phyloP scores from a whole-genome alignment of 352 stramenopile genomes.

The Globisporangium lucens region DNA sequence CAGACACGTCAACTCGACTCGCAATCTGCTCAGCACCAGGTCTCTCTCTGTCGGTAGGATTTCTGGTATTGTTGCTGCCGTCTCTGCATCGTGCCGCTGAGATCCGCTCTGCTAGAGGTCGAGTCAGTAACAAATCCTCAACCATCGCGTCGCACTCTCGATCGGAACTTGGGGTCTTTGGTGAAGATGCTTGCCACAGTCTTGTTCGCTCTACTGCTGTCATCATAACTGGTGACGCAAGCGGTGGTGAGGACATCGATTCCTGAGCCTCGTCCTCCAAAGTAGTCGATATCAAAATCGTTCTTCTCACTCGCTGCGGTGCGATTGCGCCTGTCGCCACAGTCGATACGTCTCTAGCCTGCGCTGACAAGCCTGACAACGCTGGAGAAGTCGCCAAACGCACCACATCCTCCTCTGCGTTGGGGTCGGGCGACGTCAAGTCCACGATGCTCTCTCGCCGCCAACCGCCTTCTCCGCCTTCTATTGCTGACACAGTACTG shows the following conservation, averaged over 20 bases:
- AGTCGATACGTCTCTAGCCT: too few species aligned
- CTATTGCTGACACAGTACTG: neutral
- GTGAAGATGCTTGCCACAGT: neutral
- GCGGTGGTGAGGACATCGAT: neutral
- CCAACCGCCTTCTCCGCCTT: neutral
- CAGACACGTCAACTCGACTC: neutral
- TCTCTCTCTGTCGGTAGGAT: neutral
- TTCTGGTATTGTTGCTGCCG: neutral
- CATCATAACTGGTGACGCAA: neutral
- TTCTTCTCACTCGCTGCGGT: conserved; percentile 2
- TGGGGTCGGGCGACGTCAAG: conserved; percentile 31
- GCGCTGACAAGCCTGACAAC: too few species aligned
- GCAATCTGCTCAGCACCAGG: neutral
- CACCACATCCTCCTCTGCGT: too few species aligned
- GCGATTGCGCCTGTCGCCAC: too few species aligned
- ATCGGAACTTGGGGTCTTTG: conserved; percentile 6
- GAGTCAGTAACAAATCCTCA: conserved; percentile 9
- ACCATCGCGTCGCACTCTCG: conserved; percentile 16
- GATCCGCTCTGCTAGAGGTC: conserved; percentile 14
- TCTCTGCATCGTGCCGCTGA: neutral
- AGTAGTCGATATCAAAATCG: conserved; percentile 1
- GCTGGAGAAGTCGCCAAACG: too few species aligned
- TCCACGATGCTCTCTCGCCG: conserved; percentile 36
- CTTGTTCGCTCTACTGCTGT: neutral
- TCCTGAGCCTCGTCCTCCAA: conserved; percentile 7